A percentile compares a stretch with the other conserved stretches of the same genome.
These are phyloP conservation scores for Leucocoprinus sp. DNA, from an alignment of 768 basidiomycete genomes.

Conservation along the genomic window DNA sequence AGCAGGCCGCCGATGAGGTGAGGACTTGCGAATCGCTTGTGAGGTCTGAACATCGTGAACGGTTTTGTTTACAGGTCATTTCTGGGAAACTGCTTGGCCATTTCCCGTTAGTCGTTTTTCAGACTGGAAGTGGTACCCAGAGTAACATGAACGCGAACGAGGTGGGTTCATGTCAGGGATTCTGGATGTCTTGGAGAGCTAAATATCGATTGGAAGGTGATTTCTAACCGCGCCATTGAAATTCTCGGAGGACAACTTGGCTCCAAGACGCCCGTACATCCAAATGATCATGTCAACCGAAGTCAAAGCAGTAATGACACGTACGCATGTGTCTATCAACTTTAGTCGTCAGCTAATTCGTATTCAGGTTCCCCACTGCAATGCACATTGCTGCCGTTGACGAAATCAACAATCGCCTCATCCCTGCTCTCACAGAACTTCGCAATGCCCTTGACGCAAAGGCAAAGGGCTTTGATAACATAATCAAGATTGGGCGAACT, in stretches of 20 bases:
- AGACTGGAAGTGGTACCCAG: slow-evolving; percentile 97
- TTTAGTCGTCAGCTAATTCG: not conserved
- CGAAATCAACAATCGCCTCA: slow-evolving; percentile 68
- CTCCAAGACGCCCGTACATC: slow-evolving; percentile 95
- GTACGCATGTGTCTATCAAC: slow-evolving; percentile 35
- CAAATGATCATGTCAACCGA: slow-evolving; percentile 99
- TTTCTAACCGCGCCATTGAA: slow-evolving; percentile 97
- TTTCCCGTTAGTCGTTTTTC: slow-evolving; percentile 98
- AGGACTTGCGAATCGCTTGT: slow-evolving; percentile 15
- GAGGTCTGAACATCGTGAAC: slow-evolving; percentile 6
- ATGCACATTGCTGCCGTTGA: slow-evolving; percentile 98
- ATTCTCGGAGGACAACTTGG: slow-evolving; percentile 92
- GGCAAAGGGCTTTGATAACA: slow-evolving; percentile 74
- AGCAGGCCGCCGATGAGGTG: slow-evolving; percentile 90
- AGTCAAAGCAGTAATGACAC: slow-evolving; percentile 98
- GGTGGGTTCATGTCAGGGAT: slow-evolving; percentile 28
- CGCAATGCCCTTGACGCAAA: slow-evolving; percentile 81
- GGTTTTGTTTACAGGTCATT: slow-evolving; percentile 63
- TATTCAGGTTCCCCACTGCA: slow-evolving; percentile 85
- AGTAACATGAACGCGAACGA: slow-evolving; percentile 99
- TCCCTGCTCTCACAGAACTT: slow-evolving; percentile 82
- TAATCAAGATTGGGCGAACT: slow-evolving; percentile 98
- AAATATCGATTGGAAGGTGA: slow-evolving; percentile 48
- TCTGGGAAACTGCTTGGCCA: slow-evolving; percentile 90
- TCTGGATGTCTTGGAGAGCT: not conserved